These are phyloP conservation scores for Metschnikowia cerradonensis DNA, from an alignment of 805 yeast genomes.

Conservation along the genomic window DNA sequence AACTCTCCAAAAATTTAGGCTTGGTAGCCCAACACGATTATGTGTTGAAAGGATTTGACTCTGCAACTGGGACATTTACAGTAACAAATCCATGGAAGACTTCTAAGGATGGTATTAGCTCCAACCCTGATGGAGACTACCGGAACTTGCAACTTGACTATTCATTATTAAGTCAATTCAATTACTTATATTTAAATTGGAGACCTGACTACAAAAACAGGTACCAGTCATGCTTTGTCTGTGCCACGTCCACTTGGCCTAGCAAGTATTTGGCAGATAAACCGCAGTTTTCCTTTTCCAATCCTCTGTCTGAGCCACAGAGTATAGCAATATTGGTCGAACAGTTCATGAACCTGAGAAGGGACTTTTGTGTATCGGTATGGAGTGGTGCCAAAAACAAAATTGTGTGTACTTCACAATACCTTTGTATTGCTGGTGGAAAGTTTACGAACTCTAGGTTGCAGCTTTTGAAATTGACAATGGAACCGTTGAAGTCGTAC, in stretches of 20 bases:
- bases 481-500: constrained; percentile 24
- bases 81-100: constrained; percentile 37
- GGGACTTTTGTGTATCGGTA: constrained; percentile 11
- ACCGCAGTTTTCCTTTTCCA: constrained; percentile 45
- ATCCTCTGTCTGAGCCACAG: constrained; percentile 21
- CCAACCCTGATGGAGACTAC: background rate
- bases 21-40: constrained; percentile 69
- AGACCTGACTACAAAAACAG: constrained; percentile 32
- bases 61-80: background rate
- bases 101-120: constrained; percentile 11
- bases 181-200: constrained; percentile 70
- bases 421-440: constrained; percentile 14
- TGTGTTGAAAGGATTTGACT: constrained; percentile 35
- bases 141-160: constrained; percentile 15
- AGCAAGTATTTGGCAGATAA: constrained; percentile 21
- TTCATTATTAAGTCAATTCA: constrained; percentile 26
- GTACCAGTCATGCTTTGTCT: constrained; percentile 21
- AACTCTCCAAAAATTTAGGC: constrained; percentile 29
- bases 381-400: constrained; percentile 8
- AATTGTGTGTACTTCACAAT: constrained; percentile 18
- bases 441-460: constrained; percentile 37
- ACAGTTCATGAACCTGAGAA: constrained; percentile 2
- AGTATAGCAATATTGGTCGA: constrained; percentile 25
- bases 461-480: constrained; percentile 28
- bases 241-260: constrained; percentile 9